Conservation (phyloP, 805 yeast species). For the Cyberlindnera veronae region DNA sequence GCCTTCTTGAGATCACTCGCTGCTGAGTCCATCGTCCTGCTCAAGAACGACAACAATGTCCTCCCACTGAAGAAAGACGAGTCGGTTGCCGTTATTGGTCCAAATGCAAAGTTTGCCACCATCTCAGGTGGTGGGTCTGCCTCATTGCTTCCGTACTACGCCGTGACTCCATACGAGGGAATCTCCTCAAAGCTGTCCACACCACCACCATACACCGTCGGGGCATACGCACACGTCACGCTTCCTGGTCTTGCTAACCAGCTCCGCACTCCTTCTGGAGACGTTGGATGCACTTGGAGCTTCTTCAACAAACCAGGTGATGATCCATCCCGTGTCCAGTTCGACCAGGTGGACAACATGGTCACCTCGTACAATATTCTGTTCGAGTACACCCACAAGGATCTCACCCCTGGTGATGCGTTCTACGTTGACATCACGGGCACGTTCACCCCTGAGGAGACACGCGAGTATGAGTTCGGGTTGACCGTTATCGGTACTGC, state of each 20-base stretch:
- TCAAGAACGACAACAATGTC: conserved; percentile 47
- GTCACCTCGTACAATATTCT: conserved; percentile 21
- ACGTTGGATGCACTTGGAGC: conserved; percentile 24
- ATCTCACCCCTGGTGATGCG: conserved; percentile 17
- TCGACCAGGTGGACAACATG: conserved; percentile 28
- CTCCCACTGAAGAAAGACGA: conserved; percentile 46
- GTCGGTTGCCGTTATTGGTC: conserved; percentile 54
- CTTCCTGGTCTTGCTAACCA: conserved; percentile 34
- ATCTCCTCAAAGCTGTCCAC: conserved; percentile 32
- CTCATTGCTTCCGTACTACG: conserved; percentile 44
- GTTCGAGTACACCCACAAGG: conserved; percentile 31
- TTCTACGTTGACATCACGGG: conserved; percentile 49
- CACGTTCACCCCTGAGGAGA: conserved; percentile 41
- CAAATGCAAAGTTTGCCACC: conserved; percentile 48
- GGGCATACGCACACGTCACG: conserved; percentile 34
- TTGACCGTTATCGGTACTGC: conserved; percentile 53
- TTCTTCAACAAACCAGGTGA: conserved; percentile 27
- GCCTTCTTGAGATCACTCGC: conserved; percentile 42
- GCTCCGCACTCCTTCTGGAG: conserved; percentile 24
- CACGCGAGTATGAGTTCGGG: conserved; percentile 52
- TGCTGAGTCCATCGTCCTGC: conserved; percentile 49
- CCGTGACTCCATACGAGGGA: conserved; percentile 49
- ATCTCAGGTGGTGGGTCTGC: conserved; percentile 66
- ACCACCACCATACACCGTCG: conserved; percentile 31
- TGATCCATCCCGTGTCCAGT: conserved; percentile 23